Evolutionary conservation across 164 flowering plant genomes (phyloP).

Genomic region (Magnolia sinica): DNA sequence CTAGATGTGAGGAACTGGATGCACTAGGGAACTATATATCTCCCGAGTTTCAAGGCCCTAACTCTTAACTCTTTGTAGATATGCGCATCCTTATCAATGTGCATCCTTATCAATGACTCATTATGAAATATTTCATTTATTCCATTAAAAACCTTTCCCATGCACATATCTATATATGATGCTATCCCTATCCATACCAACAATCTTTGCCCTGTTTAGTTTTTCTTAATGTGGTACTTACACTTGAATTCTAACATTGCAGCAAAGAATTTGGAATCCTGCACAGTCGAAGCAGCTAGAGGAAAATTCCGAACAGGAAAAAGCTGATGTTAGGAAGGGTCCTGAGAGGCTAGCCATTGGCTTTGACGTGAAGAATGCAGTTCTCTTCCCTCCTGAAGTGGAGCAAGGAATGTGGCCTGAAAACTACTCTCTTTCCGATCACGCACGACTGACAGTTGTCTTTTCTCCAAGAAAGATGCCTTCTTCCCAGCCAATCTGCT

Average conservation of each 20-base stretch:
- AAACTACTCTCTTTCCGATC: slow-evolving; percentile 91
- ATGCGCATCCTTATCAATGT: no score
- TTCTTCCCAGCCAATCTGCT: slow-evolving; percentile 39
- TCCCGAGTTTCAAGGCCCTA: no score
- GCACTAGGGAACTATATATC: no score
- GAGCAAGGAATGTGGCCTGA: slow-evolving; percentile 98
- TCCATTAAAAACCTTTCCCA: no score
- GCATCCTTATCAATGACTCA: no score
- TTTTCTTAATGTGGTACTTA: not conserved
- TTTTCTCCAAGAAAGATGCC: slow-evolving; percentile 88
- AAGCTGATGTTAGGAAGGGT: slow-evolving; percentile 19
- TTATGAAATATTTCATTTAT: no score
- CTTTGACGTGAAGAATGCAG: slow-evolving; percentile 86
- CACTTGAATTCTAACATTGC: slow-evolving; percentile 21
- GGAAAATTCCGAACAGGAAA: slow-evolving; percentile 23
- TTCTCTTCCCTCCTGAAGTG: slow-evolving; percentile 87
- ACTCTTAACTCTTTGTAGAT: no score
- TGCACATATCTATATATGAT: not conserved
- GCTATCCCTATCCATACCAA: not conserved
- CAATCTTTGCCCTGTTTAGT: not conserved
- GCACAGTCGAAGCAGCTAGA: slow-evolving; percentile 41
- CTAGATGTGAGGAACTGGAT: no score
- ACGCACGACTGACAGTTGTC: slow-evolving; percentile 87
- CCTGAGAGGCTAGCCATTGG: slow-evolving; percentile 45
- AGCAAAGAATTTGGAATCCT: slow-evolving; percentile 78